Evolutionary conservation across 1,139 yeast species (phyloP), one percentile per base, ranked within the genome.

Genomic region (Entelexis paramagnoliae): DNA sequence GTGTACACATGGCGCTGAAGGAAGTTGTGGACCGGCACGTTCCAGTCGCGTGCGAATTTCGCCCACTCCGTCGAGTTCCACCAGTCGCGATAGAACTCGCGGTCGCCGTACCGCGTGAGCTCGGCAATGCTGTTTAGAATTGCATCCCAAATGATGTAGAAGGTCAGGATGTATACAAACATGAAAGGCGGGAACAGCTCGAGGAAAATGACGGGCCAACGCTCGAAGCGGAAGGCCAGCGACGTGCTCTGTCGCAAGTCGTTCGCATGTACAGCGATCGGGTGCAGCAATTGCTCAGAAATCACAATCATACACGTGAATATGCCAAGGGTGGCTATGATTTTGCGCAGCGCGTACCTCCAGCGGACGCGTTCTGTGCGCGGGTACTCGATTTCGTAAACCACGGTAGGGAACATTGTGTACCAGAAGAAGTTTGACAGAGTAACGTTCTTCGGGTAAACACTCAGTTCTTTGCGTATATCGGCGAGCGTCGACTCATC

Each of bases 51-150:
- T 10, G 96, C 84, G 68, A 85, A 91, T 64, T 88, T 91, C 52
- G 85, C 88, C 96, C 96, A 91, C 48, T 88, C 83, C 29, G 84
- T 80, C 59, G 94, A 85, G 60, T 91, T 86, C 98, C 97, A 91
- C 98, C 98, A 91, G 42, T 88, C 86, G 3, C 95, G 94, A 63
- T 91, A 91, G 66, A 91, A 91, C 59, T 83, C 85, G 42, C 98
- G 77, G 64, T 91, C 97, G 2, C 89, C 96, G 67, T 82, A 91
- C 50, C 75, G 63, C 19, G 94, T 82, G 43, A 91, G 70, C 65
- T 91, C 98, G 0, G 96, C 97, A 60, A 91, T 78, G 17, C 83
- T 83, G 63, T 88, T 89, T 59, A 89, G 70, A 51, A 89, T 91
- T 14, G 89, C 82, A 62, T 91, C 97, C 97, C 98, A 91, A 58